Base-by-base conservation (phyloP, 129 eudicot genomes). In the Centella asiatica region DNA sequence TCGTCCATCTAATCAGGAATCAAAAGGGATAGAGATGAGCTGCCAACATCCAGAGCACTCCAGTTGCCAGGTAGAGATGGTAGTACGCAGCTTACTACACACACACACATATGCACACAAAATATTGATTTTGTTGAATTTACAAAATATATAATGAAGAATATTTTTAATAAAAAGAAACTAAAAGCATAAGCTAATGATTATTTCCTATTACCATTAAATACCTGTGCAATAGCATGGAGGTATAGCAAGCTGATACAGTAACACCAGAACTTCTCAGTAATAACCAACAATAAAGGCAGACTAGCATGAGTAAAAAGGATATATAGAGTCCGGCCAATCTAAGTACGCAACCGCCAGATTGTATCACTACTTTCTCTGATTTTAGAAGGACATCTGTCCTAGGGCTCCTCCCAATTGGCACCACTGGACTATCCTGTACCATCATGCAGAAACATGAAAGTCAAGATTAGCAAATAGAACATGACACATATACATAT, bases 311-410 rank as follows among this genome's bases (percentile, higher is more conserved):
- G n/a, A n/a, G 57, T 10, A 28, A 44, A 74, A 84, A 84, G 98
- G 95, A 90, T 90, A 90, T 90, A 67, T 92, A 92, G 61, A 92
- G 98, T 67, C 98, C 98, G 17, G 96, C 98, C 80, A 92, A 65
- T 80, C 98, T 79, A 66, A 92, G 80, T 49, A 86, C 95, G 75
- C 90, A 90, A 17, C 97, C 97, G 42, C 85, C 85, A 26, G 81
- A 71, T 28, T 87, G 95, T 62, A 86, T 52, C 29, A 81, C 95
- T 44, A 71, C 85, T 76, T 87, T 78, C 72, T 92, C 98, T 64
- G 95, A 85, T 71, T 73, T 79, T 42, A 92, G 78, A 73, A 92
- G 96, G 26, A 79, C 83, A 78, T 92, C 98, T 10, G 98, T 92
- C 69, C 96, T 80, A 17, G 95, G 88, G 77, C 98, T 87, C 78